A percentile compares a stretch with the other conserved stretches of the same genome.
These are phyloP conservation scores for Globisporangium rhizosaccharum DNA, from an alignment of 352 stramenopile genomes.

Conservation along the genomic window DNA sequence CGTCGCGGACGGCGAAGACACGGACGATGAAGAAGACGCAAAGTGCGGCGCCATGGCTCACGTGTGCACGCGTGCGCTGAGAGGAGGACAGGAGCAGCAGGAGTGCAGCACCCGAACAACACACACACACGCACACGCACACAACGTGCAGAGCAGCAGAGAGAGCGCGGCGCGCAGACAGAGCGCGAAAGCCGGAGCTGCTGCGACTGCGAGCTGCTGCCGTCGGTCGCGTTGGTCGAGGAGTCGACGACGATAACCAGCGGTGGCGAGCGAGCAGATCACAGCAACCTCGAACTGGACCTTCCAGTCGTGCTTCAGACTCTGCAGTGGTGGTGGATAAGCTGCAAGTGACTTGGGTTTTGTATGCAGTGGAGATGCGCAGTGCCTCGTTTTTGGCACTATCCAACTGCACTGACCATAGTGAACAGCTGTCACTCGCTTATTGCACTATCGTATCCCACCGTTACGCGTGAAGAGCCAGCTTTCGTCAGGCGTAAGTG, in stretches of 20 bases:
- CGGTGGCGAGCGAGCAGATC: background rate
- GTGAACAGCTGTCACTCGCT: no score
- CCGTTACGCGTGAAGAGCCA: no score
- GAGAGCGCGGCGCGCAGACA: background rate
- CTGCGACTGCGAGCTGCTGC: background rate
- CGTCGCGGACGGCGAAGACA: conserved; percentile 3
- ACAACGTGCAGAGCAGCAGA: background rate
- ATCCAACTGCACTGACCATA: no score
- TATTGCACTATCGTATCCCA: no score
- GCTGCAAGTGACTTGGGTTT: no score
- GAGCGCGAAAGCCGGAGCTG: background rate
- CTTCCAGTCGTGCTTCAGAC: background rate
- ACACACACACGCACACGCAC: background rate
- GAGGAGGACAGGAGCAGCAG: background rate
- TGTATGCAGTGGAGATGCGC: no score
- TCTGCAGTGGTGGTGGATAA: no score
- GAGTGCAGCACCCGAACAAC: background rate
- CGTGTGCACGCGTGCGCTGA: background rate
- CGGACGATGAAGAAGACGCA: conserved; percentile 7
- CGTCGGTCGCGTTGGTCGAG: background rate
- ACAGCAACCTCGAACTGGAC: background rate
- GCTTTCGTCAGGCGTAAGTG: no score
- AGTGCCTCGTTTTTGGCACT: no score
- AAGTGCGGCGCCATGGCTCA: conserved; percentile 14
- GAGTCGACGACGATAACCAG: background rate